Conservation (phyloP, 2,329 filamentous ascomycete species). For the Epichloe scottii region DNA sequence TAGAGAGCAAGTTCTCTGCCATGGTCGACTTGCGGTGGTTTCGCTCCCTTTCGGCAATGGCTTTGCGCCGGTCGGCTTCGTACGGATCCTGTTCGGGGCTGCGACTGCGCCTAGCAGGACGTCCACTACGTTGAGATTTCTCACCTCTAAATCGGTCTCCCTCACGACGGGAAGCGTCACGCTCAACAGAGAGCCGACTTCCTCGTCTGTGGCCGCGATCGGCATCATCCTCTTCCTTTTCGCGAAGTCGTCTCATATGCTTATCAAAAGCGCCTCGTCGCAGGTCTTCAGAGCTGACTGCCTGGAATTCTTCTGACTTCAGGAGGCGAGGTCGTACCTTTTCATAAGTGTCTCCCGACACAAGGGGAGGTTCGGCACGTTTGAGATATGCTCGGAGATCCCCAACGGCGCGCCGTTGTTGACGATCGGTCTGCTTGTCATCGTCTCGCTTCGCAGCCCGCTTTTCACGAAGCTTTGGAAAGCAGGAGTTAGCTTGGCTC, state of each 20-base stretch:
- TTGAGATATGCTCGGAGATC: conserved; percentile 77
- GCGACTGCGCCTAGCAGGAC: conserved; percentile 56
- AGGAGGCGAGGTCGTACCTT: conserved; percentile 69
- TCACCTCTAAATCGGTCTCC: conserved; percentile 47
- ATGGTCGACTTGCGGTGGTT: conserved; percentile 74
- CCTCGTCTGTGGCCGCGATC: conserved; percentile 52
- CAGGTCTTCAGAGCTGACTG: conserved; percentile 69
- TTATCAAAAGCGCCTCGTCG: conserved; percentile 83
- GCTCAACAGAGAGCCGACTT: conserved; percentile 41
- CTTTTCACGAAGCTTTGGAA: conserved; percentile 63
- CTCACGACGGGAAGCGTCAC: conserved; percentile 47
- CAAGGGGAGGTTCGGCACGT: conserved; percentile 75
- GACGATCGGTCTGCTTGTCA: conserved; percentile 72
- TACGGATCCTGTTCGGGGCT: conserved; percentile 90
- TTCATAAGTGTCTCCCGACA: conserved; percentile 73
- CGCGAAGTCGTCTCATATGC: conserved; percentile 76
- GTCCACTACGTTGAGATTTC: conserved; percentile 47
- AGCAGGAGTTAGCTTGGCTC: not conserved
- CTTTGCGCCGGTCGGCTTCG: conserved; percentile 87
- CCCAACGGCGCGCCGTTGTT: conserved; percentile 75
- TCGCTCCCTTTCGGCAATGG: conserved; percentile 85
- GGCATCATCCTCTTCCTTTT: conserved; percentile 76
- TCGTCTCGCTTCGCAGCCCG: conserved; percentile 71
- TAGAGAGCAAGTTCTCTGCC: conserved; percentile 48
- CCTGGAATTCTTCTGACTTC: conserved; percentile 72